Evolutionary conservation across 2,329 filamentous ascomycete genomes (phyloP).

Genomic region (Claviceps fusiformis): DNA sequence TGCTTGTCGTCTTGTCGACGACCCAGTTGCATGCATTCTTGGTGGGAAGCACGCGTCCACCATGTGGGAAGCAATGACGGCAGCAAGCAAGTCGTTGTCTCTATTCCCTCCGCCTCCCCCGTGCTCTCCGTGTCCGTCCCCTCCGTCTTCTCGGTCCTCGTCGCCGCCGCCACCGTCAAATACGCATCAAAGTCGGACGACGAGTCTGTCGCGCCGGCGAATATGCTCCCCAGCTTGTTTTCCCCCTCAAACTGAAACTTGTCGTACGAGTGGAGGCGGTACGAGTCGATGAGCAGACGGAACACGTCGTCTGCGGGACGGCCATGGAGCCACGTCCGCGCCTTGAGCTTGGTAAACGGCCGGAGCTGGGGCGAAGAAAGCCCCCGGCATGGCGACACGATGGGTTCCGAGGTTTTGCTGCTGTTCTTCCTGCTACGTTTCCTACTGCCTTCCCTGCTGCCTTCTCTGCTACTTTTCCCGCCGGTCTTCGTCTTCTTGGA

Average conservation of each 20-base stretch:
- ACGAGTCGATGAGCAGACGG: constrained; percentile 28
- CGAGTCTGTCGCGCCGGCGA: constrained; percentile 8
- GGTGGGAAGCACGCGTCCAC: constrained; percentile 22
- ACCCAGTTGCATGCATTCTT: constrained; percentile 19
- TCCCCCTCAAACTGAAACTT: constrained; percentile 10
- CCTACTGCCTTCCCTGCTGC: neutral
- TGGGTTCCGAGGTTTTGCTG: neutral
- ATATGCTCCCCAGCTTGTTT: constrained; percentile 10
- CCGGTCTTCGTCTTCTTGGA: neutral
- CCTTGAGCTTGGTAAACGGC: constrained; percentile 21
- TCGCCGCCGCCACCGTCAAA: constrained; percentile 9
- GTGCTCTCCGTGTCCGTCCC: neutral
- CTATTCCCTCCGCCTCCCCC: neutral
- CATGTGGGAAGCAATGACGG: constrained; percentile 21
- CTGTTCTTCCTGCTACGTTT: neutral
- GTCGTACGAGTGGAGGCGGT: constrained; percentile 26
- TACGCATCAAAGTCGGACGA: constrained; percentile 15
- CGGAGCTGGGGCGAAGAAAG: constrained; percentile 12
- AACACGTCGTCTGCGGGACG: constrained; percentile 26
- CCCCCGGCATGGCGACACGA: constrained; percentile 3
- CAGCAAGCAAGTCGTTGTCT: neutral
- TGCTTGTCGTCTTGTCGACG: constrained; percentile 3
- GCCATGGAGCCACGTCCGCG: constrained; percentile 23
- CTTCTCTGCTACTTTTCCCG: neutral
- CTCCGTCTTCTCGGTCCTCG: neutral